A percentile compares a stretch with the other conserved stretches of the same genome.
Evolutionary conservation across 495 filamentous ascomycete genomes (phyloP).

Genomic region (Glutinoglossum americanum): DNA sequence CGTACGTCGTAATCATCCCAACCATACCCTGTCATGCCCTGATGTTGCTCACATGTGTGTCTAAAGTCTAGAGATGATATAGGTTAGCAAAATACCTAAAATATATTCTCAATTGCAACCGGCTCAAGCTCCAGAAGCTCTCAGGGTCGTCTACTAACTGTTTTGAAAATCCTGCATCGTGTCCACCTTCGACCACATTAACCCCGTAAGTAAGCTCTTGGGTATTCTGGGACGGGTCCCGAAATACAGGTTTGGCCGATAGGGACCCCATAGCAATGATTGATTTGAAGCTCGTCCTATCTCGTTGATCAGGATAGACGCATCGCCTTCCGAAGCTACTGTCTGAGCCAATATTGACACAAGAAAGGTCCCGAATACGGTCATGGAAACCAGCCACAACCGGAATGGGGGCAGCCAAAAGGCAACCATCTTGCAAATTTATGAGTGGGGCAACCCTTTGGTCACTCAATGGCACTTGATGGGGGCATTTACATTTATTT

Average conservation of each 20-base stretch:
- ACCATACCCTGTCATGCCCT: slow-evolving; percentile 86
- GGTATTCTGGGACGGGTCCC: slow-evolving; percentile 75
- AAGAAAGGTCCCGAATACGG: not conserved
- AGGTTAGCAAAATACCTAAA: not conserved
- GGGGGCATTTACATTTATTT: not conserved
- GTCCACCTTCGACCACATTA: slow-evolving; percentile 84
- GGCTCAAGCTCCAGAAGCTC: not conserved
- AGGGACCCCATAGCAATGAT: slow-evolving; percentile 88
- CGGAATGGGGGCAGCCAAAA: not conserved
- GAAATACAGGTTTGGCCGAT: slow-evolving; percentile 90
- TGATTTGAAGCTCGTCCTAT: slow-evolving; percentile 42
- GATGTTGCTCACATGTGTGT: slow-evolving; percentile 88
- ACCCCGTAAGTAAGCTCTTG: slow-evolving; percentile 58
- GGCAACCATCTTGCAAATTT: not conserved
- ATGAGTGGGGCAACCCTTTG: not conserved
- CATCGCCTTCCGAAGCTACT: slow-evolving; percentile 1
- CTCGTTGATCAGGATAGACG: slow-evolving; percentile 8
- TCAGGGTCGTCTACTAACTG: slow-evolving; percentile 32
- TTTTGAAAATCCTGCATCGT: slow-evolving; percentile 54
- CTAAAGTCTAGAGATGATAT: slow-evolving; percentile 40
- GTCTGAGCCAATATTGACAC: not conserved
- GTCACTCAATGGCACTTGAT: not conserved
- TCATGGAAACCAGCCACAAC: not conserved
- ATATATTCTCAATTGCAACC: not conserved
- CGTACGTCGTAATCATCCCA: slow-evolving; percentile 93